phyloP scores from a whole-genome alignment of 176 grass and related monocot genomes.

The Oryza punctata region DNA sequence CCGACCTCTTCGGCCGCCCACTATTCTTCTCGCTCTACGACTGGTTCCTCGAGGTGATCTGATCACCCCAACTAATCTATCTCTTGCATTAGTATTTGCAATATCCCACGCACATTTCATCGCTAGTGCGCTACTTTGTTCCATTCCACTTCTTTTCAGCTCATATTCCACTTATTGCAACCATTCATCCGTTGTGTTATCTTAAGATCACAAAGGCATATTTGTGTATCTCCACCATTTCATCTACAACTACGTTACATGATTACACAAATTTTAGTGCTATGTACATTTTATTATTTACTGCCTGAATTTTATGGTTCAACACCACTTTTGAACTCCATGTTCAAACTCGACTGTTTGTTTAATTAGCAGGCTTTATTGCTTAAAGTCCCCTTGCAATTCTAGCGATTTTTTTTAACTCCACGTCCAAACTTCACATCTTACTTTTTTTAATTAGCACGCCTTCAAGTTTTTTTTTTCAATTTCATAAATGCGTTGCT shows the following conservation, averaged over 20 bases:
- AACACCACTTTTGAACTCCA: neutral
- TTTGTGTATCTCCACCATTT: neutral
- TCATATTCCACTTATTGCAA: neutral
- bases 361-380: neutral
- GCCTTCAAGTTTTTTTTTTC: neutral
- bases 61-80: neutral
- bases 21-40: constrained; percentile 97
- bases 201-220: neutral
- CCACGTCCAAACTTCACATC: neutral
- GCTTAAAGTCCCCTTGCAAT: too few species aligned
- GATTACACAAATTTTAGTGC: neutral
- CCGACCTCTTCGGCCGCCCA: constrained; percentile 84
- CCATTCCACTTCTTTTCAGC: neutral
- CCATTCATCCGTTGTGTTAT: neutral
- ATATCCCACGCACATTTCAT: neutral
- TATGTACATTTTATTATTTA: neutral
- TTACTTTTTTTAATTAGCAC: neutral
- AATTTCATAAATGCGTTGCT: neutral
- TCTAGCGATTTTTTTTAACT: neutral
- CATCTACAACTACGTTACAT: neutral
- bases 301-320: neutral
- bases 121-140: neutral
- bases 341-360: neutral
- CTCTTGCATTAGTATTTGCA: neutral
- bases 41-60: constrained; percentile 82